Evolutionary conservation across 1,139 yeast species (phyloP).

Genomic region (Debaryomyces sp.): DNA sequence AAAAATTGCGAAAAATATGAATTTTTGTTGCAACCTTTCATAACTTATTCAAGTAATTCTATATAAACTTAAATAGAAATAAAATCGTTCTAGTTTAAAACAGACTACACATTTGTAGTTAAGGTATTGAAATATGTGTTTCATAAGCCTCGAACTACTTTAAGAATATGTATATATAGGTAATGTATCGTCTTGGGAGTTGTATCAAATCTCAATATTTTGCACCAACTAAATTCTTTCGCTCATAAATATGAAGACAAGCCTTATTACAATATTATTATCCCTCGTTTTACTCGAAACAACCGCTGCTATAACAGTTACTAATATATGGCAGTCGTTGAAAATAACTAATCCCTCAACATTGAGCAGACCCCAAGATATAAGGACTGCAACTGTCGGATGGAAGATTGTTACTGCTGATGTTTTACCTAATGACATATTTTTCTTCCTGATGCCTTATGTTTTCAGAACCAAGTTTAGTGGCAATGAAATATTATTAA

Average conservation of each 20-base stretch:
- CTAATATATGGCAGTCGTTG: conserved; percentile 11
- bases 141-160: background rate
- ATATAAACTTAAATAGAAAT: background rate
- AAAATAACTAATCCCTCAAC: conserved; percentile 10
- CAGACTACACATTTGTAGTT: background rate
- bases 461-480: conserved; percentile 22
- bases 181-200: background rate
- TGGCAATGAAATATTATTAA: conserved; percentile 11
- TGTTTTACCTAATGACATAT: conserved; percentile 15
- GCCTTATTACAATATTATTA: background rate
- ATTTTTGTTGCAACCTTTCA: conserved; percentile 5
- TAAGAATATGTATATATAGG: conserved; percentile 4
- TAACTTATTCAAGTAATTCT: conserved; percentile 1
- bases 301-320: conserved; percentile 7
- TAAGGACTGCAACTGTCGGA: conserved; percentile 19
- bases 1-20: background rate
- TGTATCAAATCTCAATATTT: background rate
- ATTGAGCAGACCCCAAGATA: conserved; percentile 19
- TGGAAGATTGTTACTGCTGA: conserved; percentile 15
- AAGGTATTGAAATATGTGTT: background rate
- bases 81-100: background rate
- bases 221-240: background rate
- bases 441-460: conserved; percentile 18
- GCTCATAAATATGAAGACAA: conserved; percentile 3
- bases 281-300: background rate